Percentiles rank a stretch among this genome's conserved stretches.
Evolutionary conservation across 129 eudicot species (phyloP).

Genomic region (Scalesia atractyloides): DNA sequence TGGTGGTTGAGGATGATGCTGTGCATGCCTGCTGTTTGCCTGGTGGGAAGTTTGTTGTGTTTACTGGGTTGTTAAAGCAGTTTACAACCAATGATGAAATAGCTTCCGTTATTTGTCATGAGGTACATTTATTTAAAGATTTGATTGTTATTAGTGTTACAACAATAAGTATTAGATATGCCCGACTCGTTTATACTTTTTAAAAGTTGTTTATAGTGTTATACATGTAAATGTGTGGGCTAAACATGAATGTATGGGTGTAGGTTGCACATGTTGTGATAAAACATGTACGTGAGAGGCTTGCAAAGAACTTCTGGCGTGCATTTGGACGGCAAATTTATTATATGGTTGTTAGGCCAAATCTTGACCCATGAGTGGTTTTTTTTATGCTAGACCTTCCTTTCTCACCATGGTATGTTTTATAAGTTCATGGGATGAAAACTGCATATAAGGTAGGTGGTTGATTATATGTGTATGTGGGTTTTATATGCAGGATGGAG

Average conservation of each 20-base stretch:
- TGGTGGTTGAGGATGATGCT: constrained; percentile 69
- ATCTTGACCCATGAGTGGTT: constrained; percentile 63
- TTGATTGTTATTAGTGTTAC: too few species aligned
- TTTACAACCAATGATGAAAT: constrained; percentile 69
- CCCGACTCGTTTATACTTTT: too few species aligned
- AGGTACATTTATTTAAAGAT: constrained; percentile 43
- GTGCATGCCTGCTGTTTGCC: too few species aligned
- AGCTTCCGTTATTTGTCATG: constrained; percentile 85
- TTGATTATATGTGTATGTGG: background rate
- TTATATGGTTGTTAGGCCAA: constrained; percentile 64
- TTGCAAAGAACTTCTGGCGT: constrained; percentile 73
- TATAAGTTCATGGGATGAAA: background rate
- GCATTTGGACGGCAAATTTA: constrained; percentile 47
- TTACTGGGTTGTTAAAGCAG: constrained; percentile 77
- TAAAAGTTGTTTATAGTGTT: too few species aligned
- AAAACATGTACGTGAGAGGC: constrained; percentile 53
- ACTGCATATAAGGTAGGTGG: background rate
- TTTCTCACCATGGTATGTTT: constrained; percentile 68
- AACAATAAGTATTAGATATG: too few species aligned
- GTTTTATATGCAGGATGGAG: constrained; percentile 63
- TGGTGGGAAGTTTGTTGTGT: constrained; percentile 95
- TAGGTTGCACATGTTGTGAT: constrained; percentile 96
- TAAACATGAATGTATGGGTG: constrained; percentile 20
- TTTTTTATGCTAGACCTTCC: constrained; percentile 68
- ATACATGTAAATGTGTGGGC: background rate